Percentiles rank a stretch among this genome's conserved stretches.
Conservation (phyloP, 1,284 basidiomycete genomes). For the Sporisorium exsertum region DNA sequence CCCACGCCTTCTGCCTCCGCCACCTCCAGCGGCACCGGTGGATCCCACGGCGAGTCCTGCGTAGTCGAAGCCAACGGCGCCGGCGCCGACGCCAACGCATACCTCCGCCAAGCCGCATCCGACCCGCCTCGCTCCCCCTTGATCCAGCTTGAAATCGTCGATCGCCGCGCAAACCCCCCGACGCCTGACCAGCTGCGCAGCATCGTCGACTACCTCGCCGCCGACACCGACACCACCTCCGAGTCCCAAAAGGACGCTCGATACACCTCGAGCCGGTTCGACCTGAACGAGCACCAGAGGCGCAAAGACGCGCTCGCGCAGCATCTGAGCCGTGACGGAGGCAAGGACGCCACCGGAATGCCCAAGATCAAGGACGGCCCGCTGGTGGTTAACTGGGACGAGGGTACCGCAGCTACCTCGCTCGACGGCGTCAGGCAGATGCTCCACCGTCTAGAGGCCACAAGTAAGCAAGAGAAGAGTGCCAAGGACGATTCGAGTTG, state of each 20-base stretch:
- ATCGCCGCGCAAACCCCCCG: constrained; percentile 29
- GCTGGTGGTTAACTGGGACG: constrained; percentile 47
- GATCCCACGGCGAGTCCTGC: constrained; percentile 27
- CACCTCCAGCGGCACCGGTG: not conserved
- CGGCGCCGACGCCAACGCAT: constrained; percentile 22
- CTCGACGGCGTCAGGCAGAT: constrained; percentile 38
- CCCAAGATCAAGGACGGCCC: constrained; percentile 49
- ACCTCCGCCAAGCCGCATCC: constrained; percentile 27
- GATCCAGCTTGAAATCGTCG: constrained; percentile 42
- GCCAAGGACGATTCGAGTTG: not conserved
- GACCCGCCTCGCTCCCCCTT: constrained; percentile 7
- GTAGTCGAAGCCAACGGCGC: constrained; percentile 30
- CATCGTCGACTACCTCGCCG: constrained; percentile 41
- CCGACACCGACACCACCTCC: constrained; percentile 5
- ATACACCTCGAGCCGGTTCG: constrained; percentile 10
- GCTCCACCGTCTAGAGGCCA: constrained; percentile 14
- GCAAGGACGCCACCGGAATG: not conserved
- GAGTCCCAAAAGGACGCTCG: not conserved
- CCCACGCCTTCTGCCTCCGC: constrained; percentile 1
- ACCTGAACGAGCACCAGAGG: constrained; percentile 23
- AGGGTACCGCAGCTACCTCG: constrained; percentile 28
- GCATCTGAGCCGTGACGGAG: constrained; percentile 2
- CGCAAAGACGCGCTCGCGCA: constrained; percentile 5
- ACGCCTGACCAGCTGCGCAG: constrained; percentile 40
- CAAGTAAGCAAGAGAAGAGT: not conserved